phyloP scores from a whole-genome alignment of 2,329 filamentous ascomycete species.

The Colletotrichum phormii region DNA sequence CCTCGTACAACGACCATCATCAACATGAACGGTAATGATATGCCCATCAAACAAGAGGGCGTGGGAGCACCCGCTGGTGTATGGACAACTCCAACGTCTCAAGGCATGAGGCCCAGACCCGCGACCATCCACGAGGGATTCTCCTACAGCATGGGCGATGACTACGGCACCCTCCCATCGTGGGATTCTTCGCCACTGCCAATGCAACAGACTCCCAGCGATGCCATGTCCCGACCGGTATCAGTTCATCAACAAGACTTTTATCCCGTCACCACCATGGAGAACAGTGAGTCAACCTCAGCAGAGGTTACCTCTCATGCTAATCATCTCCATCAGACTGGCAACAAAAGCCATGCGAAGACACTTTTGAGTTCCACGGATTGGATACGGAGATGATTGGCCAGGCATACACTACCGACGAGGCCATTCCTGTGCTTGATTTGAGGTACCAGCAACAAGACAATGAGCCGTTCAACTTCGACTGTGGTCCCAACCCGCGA shows the following conservation, averaged over 20 bases:
- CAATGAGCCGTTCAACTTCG: constrained; percentile 61
- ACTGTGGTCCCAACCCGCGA: constrained; percentile 65
- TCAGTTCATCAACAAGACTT: constrained; percentile 67
- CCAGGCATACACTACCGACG: constrained; percentile 72
- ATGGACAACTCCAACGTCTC: constrained; percentile 68
- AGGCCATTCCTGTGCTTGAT: constrained; percentile 72
- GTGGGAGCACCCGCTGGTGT: constrained; percentile 58
- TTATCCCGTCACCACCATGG: constrained; percentile 62
- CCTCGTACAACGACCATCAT: constrained; percentile 56
- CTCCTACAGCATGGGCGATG: constrained; percentile 67
- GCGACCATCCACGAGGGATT: constrained; percentile 72
- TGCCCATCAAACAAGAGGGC: constrained; percentile 60
- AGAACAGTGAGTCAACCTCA: constrained; percentile 56
- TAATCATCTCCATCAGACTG: constrained; percentile 44
- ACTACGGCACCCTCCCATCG: constrained; percentile 62
- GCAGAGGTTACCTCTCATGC: constrained; percentile 7
- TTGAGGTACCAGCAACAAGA: constrained; percentile 65
- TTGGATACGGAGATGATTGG: constrained; percentile 72
- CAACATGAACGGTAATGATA: constrained; percentile 64
- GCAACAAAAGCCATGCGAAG: constrained; percentile 68
- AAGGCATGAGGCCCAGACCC: constrained; percentile 63
- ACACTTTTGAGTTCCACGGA: constrained; percentile 65
- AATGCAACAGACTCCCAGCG: constrained; percentile 62
- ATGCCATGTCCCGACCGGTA: constrained; percentile 64
- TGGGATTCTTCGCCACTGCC: constrained; percentile 69